Base-by-base conservation (phyloP, 2,329 filamentous ascomycete species). In the Cercospora citrullina region DNA sequence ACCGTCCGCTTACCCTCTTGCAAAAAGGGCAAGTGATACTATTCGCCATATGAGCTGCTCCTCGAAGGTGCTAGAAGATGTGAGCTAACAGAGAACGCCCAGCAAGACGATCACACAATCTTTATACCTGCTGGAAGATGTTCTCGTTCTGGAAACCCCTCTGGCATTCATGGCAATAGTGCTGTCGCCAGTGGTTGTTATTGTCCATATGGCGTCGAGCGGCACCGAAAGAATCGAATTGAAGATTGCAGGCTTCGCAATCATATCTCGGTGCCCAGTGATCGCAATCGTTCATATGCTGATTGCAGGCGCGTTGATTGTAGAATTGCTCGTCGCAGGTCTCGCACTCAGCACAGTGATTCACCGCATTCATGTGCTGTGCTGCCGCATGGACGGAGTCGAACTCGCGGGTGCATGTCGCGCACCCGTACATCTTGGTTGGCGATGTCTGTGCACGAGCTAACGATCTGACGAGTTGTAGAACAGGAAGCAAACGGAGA, bases 11-110 rank as follows among this genome's bases (percentile, higher is more conserved):
- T 48, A 48, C 42, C 18, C 18, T 39, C 63, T 79, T 74, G 77
- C 88, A 90, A 72, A 87, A 89, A 0, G 85, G 87, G 61, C 88
- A 91, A 0, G 51, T 0, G 7, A 88, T 75, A 1, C 75, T 75
- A 0, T 59, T 67, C 64, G 83, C 82, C 0, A 79, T 79, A 72
- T 90, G 87, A 57, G 75, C 72, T 5, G 78, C 78, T 0, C 86
- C 89, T 28, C 84, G 84, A 2, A 86, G 78, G 69, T 90, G 87
- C 87, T 89, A 67, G 12, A 31, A 12, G 61, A 42, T 55, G 14
- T 65, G 42, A 53, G n/a, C 18, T 10, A 42, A 31, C 53, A 28
- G 21, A 31, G 16, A 18, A 14, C 53, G 28, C 21, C 45, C n/a
- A 14, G 42, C 42, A 14, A 48, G 42, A 57, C n/a, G n/a, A n/a